Conservation (phyloP, 2,329 filamentous ascomycete species). For the Fusarium anguioides region DNA sequence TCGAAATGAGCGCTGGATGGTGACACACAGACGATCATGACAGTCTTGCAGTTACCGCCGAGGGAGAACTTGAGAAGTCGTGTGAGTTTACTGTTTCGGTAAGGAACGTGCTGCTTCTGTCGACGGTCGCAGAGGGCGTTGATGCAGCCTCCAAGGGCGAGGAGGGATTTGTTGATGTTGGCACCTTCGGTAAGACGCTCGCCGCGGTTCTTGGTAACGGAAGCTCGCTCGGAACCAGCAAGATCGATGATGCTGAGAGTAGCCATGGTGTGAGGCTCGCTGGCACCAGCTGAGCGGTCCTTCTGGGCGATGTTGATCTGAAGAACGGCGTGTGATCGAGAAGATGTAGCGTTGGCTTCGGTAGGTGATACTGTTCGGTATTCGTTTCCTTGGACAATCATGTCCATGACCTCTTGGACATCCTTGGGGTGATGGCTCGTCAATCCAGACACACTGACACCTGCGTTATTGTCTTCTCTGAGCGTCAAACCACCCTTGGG, state of each 20-base stretch:
- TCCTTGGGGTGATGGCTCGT: conserved; percentile 92
- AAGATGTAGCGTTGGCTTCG: conserved; percentile 96
- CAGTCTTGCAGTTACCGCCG: conserved; percentile 97
- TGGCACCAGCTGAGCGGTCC: conserved; percentile 89
- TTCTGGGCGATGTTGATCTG: conserved; percentile 97
- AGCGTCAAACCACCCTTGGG: conserved; percentile 89
- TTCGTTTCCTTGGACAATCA: conserved; percentile 95
- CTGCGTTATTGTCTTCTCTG: conserved; percentile 92
- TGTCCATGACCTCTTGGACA: conserved; percentile 98
- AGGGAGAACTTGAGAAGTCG: conserved; percentile 96
- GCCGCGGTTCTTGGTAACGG: conserved; percentile 95
- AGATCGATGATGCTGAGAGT: conserved; percentile 98
- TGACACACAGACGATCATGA: conserved; percentile 99
- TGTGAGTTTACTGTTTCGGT: conserved; percentile 97
- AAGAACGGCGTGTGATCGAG: conserved; percentile 94
- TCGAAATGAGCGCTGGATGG: conserved; percentile 97
- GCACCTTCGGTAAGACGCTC: conserved; percentile 92
- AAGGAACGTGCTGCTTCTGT: conserved; percentile 93
- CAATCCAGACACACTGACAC: conserved; percentile 89
- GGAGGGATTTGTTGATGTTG: conserved; percentile 98
- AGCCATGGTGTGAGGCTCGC: conserved; percentile 97
- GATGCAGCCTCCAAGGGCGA: conserved; percentile 96
- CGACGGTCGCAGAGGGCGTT: conserved; percentile 95
- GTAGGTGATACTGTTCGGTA: conserved; percentile 96
- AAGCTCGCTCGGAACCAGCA: conserved; percentile 94